Base-by-base conservation (phyloP, 2,329 filamentous ascomycete species). In the Nothomitra cinnamomea region DNA sequence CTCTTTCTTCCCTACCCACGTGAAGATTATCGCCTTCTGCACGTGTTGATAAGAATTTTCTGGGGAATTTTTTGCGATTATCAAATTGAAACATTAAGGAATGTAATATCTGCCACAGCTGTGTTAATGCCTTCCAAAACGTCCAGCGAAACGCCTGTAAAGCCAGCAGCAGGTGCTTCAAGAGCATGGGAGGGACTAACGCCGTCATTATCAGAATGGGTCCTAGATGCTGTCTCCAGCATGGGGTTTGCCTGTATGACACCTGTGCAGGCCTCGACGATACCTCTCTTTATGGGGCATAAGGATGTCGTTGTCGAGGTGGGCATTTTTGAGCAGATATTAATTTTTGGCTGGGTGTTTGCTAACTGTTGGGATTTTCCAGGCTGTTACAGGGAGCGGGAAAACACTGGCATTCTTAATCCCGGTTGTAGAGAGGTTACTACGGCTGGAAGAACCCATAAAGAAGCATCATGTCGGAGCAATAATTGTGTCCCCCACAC, bases 231-330 rank as follows among this genome's bases (percentile, higher is more conserved):
- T 56, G 81, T 94, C 50, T 75, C 80, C 51, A 79, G 82, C 58
- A 90, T 92, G 82, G 87, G 87, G 56, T 95, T 95, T 67, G 72
- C 75, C 58, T 82, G 84, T 65, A 89, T 92, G 76, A 95, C 89
- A 2, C 90, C 90, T 1, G 89, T 95, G n/a, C 90, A 96, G 69
- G 87, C 89, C 45, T 90, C 87, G 56, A 84, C 87, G 3, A 84
- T 95, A 59, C 87, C 88, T 12, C 77, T 95, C 52, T 92, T 95
- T 64, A 82, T 89, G 69, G 82, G 80, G 52, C 85, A 94, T 65
- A 94, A 94, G 63, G 88, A 95, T 67, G 86, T 94, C 3, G 88
- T 95, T 1, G 88, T 95, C 4, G 87, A 94, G 71, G 80, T 79
- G 64, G 48, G 57, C 15, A 47, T 41, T 17, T 51, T 48, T 35